These are phyloP conservation scores for Suillus clintonianus DNA, from an alignment of 768 basidiomycete genomes.

Conservation along the genomic window DNA sequence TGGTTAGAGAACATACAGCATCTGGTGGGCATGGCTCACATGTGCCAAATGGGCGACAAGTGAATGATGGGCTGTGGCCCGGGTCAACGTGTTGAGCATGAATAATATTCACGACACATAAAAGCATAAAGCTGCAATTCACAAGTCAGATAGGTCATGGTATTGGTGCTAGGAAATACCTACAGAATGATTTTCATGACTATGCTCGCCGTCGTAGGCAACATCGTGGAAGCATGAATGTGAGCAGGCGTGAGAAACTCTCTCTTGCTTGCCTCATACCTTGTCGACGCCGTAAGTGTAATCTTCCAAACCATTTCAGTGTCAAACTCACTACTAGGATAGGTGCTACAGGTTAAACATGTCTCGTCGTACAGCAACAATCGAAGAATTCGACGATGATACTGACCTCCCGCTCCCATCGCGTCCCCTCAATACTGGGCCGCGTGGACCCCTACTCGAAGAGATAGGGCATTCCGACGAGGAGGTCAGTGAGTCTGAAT, in stretches of 20 bases:
- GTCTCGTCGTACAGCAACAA: slow-evolving; percentile 69
- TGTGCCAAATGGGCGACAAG: slow-evolving; percentile 57
- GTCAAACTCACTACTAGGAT: not conserved
- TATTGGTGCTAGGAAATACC: slow-evolving; percentile 5
- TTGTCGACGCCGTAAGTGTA: not conserved
- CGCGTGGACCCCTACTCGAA: slow-evolving; percentile 76
- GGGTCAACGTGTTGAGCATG: slow-evolving; percentile 10
- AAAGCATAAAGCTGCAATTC: slow-evolving; percentile 14
- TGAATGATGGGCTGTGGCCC: slow-evolving; percentile 19
- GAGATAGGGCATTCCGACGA: slow-evolving; percentile 63
- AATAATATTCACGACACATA: slow-evolving; percentile 7
- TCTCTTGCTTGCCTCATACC: not conserved
- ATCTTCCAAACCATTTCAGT: not conserved
- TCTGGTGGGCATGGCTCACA: slow-evolving; percentile 68
- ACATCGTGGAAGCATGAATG: slow-evolving; percentile 12
- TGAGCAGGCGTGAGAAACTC: slow-evolving; percentile 27
- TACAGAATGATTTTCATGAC: slow-evolving; percentile 13
- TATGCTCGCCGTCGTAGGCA: slow-evolving; percentile 4
- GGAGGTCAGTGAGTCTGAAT: slow-evolving; percentile 37
- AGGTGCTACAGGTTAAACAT: slow-evolving; percentile 36
- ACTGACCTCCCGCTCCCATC: slow-evolving; percentile 85
- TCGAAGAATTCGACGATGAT: slow-evolving; percentile 91
- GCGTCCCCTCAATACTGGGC: slow-evolving; percentile 61
- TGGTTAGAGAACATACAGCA: slow-evolving; percentile 44
- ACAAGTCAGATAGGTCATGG: not conserved